These are phyloP conservation scores for Panicum miliaceum DNA, from an alignment of 176 grass and related monocot species.

Conservation along the genomic window DNA sequence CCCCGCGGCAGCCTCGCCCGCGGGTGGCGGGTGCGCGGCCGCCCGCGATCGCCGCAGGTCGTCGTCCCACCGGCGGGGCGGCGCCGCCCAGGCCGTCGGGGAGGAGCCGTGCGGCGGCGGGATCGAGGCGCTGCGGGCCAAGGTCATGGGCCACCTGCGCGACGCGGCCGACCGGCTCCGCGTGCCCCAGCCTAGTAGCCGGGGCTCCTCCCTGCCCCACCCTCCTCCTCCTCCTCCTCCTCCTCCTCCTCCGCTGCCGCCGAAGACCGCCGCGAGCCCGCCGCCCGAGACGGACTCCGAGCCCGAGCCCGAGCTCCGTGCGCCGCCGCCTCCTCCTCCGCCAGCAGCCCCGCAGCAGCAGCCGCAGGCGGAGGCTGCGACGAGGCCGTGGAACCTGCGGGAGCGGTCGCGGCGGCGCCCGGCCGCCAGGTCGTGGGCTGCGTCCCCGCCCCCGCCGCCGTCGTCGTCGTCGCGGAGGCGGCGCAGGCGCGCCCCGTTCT, in stretches of 20 bases:
- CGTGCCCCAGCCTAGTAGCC: neutral
- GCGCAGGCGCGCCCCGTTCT: constrained; percentile 57
- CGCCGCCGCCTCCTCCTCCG: constrained; percentile 13
- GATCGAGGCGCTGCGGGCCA: constrained; percentile 58
- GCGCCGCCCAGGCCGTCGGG: neutral
- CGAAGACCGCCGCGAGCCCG: neutral
- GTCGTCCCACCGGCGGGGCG: neutral
- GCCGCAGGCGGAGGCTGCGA: neutral
- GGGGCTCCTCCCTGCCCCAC: neutral
- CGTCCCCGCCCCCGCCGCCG: constrained; percentile 21
- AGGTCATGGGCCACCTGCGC: constrained; percentile 79
- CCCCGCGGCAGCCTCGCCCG: neutral
- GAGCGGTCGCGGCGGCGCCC: constrained; percentile 48
- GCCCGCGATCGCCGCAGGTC: constrained; percentile 34
- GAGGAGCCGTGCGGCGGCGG: constrained; percentile 32
- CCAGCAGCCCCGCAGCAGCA: neutral
- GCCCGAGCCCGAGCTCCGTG: constrained; percentile 12
- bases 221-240: neutral
- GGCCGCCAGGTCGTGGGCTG: constrained; percentile 15
- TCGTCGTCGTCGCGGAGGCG: constrained; percentile 41
- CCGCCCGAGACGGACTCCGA: neutral
- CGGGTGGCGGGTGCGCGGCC: neutral
- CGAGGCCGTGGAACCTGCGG: constrained; percentile 85
- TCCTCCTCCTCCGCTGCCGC: neutral
- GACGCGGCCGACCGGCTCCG: constrained; percentile 64